Conservation (phyloP, 2,329 filamentous ascomycete genomes). For the Zasmidium citrigriseum region DNA sequence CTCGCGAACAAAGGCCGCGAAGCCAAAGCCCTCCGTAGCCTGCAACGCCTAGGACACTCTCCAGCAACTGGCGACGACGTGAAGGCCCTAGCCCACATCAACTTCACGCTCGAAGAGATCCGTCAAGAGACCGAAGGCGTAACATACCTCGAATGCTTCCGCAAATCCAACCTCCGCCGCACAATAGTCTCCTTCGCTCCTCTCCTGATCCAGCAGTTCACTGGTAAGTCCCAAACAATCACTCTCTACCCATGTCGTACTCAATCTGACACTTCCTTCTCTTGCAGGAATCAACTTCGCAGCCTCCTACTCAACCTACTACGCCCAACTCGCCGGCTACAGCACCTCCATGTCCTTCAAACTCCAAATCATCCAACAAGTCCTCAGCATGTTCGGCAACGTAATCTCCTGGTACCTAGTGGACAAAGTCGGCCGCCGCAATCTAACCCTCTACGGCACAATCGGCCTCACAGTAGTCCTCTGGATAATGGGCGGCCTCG, state of each 20-base stretch:
- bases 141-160: conserved; percentile 46
- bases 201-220: conserved; percentile 39
- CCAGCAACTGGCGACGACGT: conserved; percentile 14
- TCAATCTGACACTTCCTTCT: too few species aligned
- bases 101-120: conserved; percentile 38
- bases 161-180: conserved; percentile 40
- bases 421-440: conserved; percentile 40
- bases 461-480: conserved; percentile 42
- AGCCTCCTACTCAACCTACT: conserved; percentile 45
- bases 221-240: too few species aligned
- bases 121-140: conserved; percentile 39
- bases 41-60: conserved; percentile 26
- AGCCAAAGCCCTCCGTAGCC: conserved; percentile 19
- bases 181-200: conserved; percentile 44
- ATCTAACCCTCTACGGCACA: conserved; percentile 40
- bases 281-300: conserved; percentile 42
- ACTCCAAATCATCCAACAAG: conserved; percentile 44
- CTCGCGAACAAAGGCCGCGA: conserved; percentile 13
- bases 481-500: conserved; percentile 42
- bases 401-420: conserved; percentile 43
- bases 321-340: conserved; percentile 46
- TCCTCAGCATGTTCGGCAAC: conserved; percentile 43
- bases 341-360: conserved; percentile 39
- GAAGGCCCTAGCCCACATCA: conserved; percentile 27
- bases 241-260: too few species aligned